phyloP scores from a whole-genome alignment of 495 filamentous ascomycete species.

The Letharia columbiana region DNA sequence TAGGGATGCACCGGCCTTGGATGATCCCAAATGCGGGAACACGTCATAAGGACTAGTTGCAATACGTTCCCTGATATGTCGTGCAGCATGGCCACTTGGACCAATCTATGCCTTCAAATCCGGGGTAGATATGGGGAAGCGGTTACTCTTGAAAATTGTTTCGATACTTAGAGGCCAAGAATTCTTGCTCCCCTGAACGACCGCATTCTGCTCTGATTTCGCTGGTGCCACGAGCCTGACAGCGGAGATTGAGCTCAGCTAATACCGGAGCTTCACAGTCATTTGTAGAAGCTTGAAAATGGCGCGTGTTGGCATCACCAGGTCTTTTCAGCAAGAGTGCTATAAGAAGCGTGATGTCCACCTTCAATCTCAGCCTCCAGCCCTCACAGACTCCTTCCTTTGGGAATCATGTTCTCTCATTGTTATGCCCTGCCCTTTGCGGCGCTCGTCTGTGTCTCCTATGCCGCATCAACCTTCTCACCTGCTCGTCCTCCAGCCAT shows the following conservation, averaged over 20 bases:
- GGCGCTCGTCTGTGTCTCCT: neutral
- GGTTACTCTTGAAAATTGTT: neutral
- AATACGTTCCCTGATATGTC: neutral
- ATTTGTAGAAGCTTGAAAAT: neutral
- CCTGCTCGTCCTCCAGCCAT: conserved; percentile 49
- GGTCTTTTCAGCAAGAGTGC: neutral
- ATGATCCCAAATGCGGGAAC: neutral
- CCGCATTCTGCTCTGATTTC: neutral
- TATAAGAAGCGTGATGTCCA: conserved; percentile 8
- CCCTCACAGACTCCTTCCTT: neutral
- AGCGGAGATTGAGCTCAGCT: neutral
- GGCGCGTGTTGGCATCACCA: conserved; percentile 8
- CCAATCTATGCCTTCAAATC: neutral
- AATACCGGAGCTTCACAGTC: neutral
- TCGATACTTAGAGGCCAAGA: neutral
- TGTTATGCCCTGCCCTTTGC: conserved; percentile 1
- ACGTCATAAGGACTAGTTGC: neutral
- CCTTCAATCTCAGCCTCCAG: neutral
- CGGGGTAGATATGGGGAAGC: neutral
- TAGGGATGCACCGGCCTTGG: neutral
- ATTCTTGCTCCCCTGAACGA: neutral
- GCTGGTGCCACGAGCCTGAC: neutral
- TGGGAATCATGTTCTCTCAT: conserved; percentile 13
- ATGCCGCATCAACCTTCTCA: conserved; percentile 38
- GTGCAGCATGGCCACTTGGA: neutral